Percentiles rank a stretch among this genome's conserved stretches.
phyloP scores from a whole-genome alignment of 2,329 filamentous ascomycete species.

The Coniochaeta prunicola region DNA sequence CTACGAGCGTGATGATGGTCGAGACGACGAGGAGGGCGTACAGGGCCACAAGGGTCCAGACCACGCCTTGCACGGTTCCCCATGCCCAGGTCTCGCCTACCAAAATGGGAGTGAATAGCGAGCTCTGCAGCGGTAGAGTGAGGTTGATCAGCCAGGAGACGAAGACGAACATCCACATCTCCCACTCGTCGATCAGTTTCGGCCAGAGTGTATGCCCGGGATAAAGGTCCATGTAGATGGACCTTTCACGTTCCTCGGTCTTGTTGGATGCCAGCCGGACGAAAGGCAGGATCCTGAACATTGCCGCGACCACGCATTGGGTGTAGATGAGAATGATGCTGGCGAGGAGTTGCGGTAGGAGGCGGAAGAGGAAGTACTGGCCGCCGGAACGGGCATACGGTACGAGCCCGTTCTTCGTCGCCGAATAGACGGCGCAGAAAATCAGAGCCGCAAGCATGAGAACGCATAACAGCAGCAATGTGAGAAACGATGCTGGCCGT shows the following conservation, averaged over 20 bases:
- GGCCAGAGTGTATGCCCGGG: slow-evolving; percentile 62
- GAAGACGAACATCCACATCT: slow-evolving; percentile 59
- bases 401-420: slow-evolving; percentile 55
- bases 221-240: slow-evolving; percentile 62
- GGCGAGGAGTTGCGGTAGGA: slow-evolving; percentile 73
- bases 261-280: slow-evolving; percentile 64
- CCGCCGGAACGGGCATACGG: slow-evolving; percentile 64
- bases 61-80: slow-evolving; percentile 69
- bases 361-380: slow-evolving; percentile 79
- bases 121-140: slow-evolving; percentile 73
- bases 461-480: slow-evolving; percentile 54
- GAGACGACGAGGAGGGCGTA: slow-evolving; percentile 62
- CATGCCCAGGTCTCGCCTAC: slow-evolving; percentile 62
- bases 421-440: slow-evolving; percentile 65
- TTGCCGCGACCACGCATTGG: slow-evolving; percentile 64
- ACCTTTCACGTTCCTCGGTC: slow-evolving; percentile 48
- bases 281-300: slow-evolving; percentile 74
- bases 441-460: slow-evolving; percentile 67
- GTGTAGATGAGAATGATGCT: slow-evolving; percentile 68
- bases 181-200: slow-evolving; percentile 51
- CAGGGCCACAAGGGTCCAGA: slow-evolving; percentile 69
- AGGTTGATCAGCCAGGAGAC: slow-evolving; percentile 74
- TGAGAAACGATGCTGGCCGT: slow-evolving; percentile 55
- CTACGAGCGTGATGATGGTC: slow-evolving; percentile 42
- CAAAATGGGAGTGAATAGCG: slow-evolving; percentile 61